A percentile compares a stretch with the other conserved stretches of the same genome.
phyloP scores from a whole-genome alignment of 441 rosid genomes.

The Populus hybrid region DNA sequence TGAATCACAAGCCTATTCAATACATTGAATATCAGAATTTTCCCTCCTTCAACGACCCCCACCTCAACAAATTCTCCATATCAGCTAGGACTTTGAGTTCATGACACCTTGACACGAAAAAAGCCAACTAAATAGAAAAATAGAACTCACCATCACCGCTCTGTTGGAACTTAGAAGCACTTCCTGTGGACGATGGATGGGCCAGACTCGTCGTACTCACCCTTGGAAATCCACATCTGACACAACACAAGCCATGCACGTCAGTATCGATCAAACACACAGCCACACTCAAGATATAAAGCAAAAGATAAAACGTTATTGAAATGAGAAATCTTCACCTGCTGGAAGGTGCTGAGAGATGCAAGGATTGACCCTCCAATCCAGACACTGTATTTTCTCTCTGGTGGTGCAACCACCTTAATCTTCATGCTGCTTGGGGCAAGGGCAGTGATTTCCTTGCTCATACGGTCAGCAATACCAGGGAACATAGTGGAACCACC shows the following conservation, averaged over 20 bases:
- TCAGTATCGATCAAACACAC: no score
- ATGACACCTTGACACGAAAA: slow-evolving; percentile 45
- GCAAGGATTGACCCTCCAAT: slow-evolving; percentile 80
- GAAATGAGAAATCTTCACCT: slow-evolving; percentile 28
- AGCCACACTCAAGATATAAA: no score
- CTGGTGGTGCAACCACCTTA: slow-evolving; percentile 76
- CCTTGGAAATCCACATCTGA: slow-evolving; percentile 67
- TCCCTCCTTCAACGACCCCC: slow-evolving; percentile 13
- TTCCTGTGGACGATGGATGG: slow-evolving; percentile 67
- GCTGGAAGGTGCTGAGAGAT: slow-evolving; percentile 81
- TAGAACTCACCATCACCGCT: slow-evolving; percentile 39
- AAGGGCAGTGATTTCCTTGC: slow-evolving; percentile 72
- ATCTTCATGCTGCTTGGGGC: slow-evolving; percentile 84
- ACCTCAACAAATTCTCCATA: slow-evolving; percentile 19
- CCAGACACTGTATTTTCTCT: slow-evolving; percentile 86
- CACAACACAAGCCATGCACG: neutral
- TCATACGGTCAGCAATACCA: slow-evolving; percentile 72
- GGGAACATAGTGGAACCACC: slow-evolving; percentile 86
- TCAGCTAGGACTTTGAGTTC: slow-evolving; percentile 34
- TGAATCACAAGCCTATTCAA: slow-evolving; percentile 2
- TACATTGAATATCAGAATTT: slow-evolving; percentile 19
- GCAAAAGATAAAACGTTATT: neutral
- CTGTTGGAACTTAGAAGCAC: slow-evolving; percentile 39
- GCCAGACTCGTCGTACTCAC: slow-evolving; percentile 55
- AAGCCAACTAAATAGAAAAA: slow-evolving; percentile 36